Conservation (phyloP, 176 grass and related monocot species). For the Oryza meridionalis region DNA sequence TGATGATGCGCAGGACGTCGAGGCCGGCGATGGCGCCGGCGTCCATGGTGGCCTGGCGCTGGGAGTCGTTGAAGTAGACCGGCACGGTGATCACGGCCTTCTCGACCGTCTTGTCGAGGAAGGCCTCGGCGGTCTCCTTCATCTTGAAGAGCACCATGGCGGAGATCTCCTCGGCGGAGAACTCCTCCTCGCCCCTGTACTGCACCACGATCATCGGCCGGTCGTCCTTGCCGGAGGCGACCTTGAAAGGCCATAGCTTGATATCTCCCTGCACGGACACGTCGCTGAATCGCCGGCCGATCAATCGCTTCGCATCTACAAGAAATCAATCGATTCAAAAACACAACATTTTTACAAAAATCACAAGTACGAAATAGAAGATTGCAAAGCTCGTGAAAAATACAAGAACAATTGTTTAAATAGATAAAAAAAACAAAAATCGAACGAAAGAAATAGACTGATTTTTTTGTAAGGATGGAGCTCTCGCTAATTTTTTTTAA, state of each 20-base stretch:
- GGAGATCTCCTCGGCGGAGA: constrained; percentile 62
- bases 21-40: constrained; percentile 61
- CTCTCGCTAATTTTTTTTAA: too few relatives aligned
- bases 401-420: too few relatives aligned
- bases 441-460: too few relatives aligned
- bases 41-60: constrained; percentile 67
- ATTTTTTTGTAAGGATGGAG: too few relatives aligned
- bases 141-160: constrained; percentile 72
- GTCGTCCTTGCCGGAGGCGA: constrained; percentile 40
- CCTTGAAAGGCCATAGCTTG: constrained; percentile 68
- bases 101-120: constrained; percentile 39
- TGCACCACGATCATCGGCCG: constrained; percentile 54
- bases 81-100: constrained; percentile 69
- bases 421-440: too few relatives aligned
- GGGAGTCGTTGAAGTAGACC: constrained; percentile 72
- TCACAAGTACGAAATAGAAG: too few relatives aligned
- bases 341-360: too few relatives aligned
- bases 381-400: too few relatives aligned
- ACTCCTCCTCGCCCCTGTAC: constrained; percentile 53
- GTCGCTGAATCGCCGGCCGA: constrained; percentile 58
- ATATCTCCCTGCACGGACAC: constrained; percentile 49
- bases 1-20: constrained; percentile 65
- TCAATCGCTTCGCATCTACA: constrained; percentile 67
- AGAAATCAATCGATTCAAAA: background rate
- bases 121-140: constrained; percentile 56